phyloP scores from a whole-genome alignment of 2,329 filamentous ascomycete genomes.

The Aspergillus alliaceus region DNA sequence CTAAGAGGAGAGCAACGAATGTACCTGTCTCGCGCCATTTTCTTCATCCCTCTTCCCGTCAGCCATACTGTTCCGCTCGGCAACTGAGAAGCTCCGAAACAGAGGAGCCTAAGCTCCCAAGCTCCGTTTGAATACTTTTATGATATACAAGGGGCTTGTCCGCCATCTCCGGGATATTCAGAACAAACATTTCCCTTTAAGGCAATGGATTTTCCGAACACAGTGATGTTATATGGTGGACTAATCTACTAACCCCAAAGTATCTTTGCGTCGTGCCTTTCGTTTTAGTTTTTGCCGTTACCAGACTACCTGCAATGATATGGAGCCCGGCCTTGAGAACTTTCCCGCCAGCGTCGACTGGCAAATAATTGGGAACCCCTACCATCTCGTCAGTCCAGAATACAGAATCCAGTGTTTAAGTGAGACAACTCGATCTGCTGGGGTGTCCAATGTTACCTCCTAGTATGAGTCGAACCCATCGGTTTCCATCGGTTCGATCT shows the following conservation, averaged over 20 bases:
- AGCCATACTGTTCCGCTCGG: background rate
- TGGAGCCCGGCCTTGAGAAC: slow-evolving; percentile 54
- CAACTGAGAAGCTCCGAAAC: background rate
- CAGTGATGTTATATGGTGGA: no score
- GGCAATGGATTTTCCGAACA: background rate
- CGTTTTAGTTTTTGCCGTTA: no score
- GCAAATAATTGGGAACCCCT: slow-evolving; percentile 52
- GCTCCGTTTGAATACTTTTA: background rate
- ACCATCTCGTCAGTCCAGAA: slow-evolving; percentile 68
- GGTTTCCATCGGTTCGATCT: no score
- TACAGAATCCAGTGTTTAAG: slow-evolving; percentile 71
- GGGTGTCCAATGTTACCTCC: slow-evolving; percentile 68
- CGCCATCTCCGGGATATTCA: background rate
- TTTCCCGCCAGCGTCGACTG: slow-evolving; percentile 68
- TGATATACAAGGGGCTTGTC: background rate
- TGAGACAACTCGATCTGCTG: slow-evolving; percentile 62
- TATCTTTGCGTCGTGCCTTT: no score
- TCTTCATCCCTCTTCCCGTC: background rate
- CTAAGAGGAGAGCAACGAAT: background rate
- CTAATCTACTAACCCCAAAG: no score
- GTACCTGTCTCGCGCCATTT: background rate
- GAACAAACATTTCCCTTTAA: background rate
- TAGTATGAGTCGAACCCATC: slow-evolving; percentile 43
- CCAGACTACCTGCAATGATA: background rate
- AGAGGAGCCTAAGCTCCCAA: background rate